These are phyloP conservation scores for Colletotrichum paranaense DNA, from an alignment of 2,329 filamentous ascomycete species.

Conservation along the genomic window DNA sequence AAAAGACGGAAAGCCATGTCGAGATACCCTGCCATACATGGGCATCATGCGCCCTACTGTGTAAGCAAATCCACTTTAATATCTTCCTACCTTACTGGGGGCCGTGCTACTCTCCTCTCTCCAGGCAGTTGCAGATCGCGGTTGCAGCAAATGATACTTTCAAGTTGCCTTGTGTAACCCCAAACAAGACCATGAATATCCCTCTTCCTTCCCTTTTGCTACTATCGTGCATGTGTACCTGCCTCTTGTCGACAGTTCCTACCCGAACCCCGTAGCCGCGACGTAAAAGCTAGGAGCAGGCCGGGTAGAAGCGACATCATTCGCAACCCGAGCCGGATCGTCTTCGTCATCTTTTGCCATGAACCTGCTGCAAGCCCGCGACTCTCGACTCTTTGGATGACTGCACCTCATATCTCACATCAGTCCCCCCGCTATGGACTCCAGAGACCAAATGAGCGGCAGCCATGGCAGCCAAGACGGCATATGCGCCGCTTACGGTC, in stretches of 20 bases:
- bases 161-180: slow-evolving; percentile 12
- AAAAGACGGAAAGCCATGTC: background rate
- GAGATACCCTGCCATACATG: background rate
- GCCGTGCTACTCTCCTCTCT: background rate
- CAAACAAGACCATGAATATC: slow-evolving; percentile 11
- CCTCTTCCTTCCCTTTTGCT: background rate
- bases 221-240: background rate
- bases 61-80: too few species aligned
- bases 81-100: background rate
- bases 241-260: background rate
- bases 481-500: slow-evolving; percentile 20
- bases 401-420: slow-evolving; percentile 22
- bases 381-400: background rate
- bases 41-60: background rate
- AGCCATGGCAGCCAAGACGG: slow-evolving; percentile 15
- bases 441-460: slow-evolving; percentile 17
- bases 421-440: background rate
- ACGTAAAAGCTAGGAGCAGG: background rate
- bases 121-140: background rate
- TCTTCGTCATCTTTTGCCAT: background rate
- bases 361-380: background rate
- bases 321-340: background rate
- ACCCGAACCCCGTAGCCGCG: background rate
- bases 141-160: background rate
- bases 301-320: background rate